Percentiles rank a stretch among this genome's conserved stretches.
Conservation (phyloP, 179 eudicot genomes). For the Corrigiola litoralis region DNA sequence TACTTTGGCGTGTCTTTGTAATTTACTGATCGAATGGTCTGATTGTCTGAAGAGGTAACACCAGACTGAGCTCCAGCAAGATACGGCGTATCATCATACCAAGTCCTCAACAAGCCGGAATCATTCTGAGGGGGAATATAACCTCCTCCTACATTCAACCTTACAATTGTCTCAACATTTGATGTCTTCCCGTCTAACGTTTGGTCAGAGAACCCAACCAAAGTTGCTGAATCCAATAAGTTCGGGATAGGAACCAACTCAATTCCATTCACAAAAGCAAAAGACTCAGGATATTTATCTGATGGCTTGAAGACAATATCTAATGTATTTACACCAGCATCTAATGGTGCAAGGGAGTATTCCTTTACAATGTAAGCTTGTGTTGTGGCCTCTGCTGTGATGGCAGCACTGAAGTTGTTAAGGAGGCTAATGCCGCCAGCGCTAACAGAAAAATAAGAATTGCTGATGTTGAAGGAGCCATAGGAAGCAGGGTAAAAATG, state of each 20-base stretch:
- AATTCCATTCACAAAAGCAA: slow-evolving; percentile 80
- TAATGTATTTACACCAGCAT: slow-evolving; percentile 10
- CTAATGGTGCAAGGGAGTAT: slow-evolving; percentile 46
- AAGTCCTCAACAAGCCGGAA: slow-evolving; percentile 52
- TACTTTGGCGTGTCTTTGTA: slow-evolving; percentile 33
- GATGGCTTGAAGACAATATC: slow-evolving; percentile 54
- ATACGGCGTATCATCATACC: slow-evolving; percentile 91
- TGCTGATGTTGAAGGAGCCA: slow-evolving; percentile 36
- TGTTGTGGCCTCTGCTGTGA: slow-evolving; percentile 61
- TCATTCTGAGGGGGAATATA: slow-evolving; percentile 63
- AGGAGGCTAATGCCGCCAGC: slow-evolving; percentile 56
- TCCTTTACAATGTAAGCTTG: slow-evolving; percentile 76
- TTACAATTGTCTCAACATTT: slow-evolving; percentile 44
- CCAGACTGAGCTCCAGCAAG: slow-evolving; percentile 46
- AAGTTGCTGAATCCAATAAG: slow-evolving; percentile 28
- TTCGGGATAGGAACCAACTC: slow-evolving; percentile 58
- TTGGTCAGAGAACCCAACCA: slow-evolving; percentile 54
- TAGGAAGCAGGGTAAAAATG: slow-evolving; percentile 80
- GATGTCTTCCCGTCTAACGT: slow-evolving; percentile 21
- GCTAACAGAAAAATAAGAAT: slow-evolving; percentile 61
- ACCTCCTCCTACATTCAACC: slow-evolving; percentile 78
- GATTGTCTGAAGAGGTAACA: slow-evolving; percentile 32
- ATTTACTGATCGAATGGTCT: slow-evolving; percentile 22
- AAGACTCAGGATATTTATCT: slow-evolving; percentile 36
- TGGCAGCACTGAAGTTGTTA: slow-evolving; percentile 66